Conservation (phyloP, 345 rosid species). For the Citrus medica region DNA sequence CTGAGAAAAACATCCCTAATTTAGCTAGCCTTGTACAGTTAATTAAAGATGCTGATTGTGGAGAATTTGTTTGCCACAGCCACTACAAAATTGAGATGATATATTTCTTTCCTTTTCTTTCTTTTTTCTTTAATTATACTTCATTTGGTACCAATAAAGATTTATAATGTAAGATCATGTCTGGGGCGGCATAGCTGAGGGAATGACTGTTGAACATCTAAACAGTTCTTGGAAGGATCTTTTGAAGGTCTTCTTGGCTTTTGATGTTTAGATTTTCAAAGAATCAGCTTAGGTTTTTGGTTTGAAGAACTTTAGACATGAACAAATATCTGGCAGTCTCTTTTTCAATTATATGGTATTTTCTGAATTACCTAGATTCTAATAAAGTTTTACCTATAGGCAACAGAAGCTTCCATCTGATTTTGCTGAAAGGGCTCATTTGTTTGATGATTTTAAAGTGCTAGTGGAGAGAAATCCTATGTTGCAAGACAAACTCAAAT, state of each 20-base stretch:
- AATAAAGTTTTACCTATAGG: constrained; percentile 15
- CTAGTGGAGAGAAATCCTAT: constrained; percentile 29
- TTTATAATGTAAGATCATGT: neutral
- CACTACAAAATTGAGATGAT: neutral
- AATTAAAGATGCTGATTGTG: neutral
- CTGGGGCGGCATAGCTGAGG: neutral
- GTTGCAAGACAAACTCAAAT: constrained; percentile 29
- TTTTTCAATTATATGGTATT: constrained; percentile 33
- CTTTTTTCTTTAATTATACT: neutral
- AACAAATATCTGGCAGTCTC: neutral
- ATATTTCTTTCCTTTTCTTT: neutral
- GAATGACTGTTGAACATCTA: neutral
- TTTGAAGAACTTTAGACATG: constrained; percentile 1
- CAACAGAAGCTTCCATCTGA: constrained; percentile 3
- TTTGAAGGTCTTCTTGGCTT: neutral
- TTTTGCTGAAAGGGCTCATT: neutral
- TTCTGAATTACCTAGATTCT: constrained; percentile 27
- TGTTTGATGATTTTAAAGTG: constrained; percentile 16
- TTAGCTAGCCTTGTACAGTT: neutral
- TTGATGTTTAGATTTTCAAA: neutral
- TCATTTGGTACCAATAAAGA: neutral
- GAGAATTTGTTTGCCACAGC: neutral
- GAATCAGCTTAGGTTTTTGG: constrained; percentile 4
- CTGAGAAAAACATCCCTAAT: neutral
- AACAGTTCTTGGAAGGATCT: neutral